Conservation (phyloP, 768 basidiomycete genomes). For the Clavaria fumosa region DNA sequence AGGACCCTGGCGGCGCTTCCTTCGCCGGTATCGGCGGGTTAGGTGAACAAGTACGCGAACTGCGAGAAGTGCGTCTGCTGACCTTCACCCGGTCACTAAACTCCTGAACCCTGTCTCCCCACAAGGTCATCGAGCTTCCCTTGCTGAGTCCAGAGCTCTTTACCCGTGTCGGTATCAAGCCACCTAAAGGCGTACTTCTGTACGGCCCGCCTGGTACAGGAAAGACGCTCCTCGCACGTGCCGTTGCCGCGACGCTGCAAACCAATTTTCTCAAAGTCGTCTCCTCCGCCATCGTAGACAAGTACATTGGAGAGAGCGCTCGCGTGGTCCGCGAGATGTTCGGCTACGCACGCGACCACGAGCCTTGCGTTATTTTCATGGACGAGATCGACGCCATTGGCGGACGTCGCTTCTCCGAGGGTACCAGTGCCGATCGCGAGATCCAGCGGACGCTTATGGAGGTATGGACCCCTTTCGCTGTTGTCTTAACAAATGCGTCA, state of each 20-base stretch:
- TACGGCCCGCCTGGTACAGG: constrained; percentile 96
- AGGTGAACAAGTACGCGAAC: constrained; percentile 88
- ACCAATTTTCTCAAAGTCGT: constrained; percentile 99
- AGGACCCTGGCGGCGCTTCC: constrained; percentile 88
- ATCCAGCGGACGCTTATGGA: constrained; percentile 99
- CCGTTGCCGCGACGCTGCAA: constrained; percentile 86
- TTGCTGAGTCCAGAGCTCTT: constrained; percentile 91
- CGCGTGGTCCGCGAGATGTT: constrained; percentile 98
- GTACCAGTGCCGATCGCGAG: constrained; percentile 95
- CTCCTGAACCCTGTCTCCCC: constrained; percentile 1
- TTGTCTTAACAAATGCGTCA: neutral
- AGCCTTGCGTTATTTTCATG: constrained; percentile 98
- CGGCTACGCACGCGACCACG: constrained; percentile 92
- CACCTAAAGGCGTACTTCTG: constrained; percentile 89
- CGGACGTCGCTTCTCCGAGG: constrained; percentile 75
- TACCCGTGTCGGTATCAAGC: constrained; percentile 87
- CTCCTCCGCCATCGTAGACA: constrained; percentile 93
- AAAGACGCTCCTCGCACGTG: constrained; percentile 88
- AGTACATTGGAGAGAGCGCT: constrained; percentile 97
- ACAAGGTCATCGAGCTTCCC: constrained; percentile 87
- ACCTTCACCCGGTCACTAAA: constrained; percentile 1
- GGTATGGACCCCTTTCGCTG: constrained; percentile 17
- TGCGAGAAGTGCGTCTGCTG: constrained; percentile 60
- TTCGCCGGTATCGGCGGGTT: constrained; percentile 97
- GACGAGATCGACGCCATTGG: constrained; percentile 98